phyloP scores from a whole-genome alignment of 1,284 basidiomycete genomes.

The Sporisorium iseilematis-ciliati region DNA sequence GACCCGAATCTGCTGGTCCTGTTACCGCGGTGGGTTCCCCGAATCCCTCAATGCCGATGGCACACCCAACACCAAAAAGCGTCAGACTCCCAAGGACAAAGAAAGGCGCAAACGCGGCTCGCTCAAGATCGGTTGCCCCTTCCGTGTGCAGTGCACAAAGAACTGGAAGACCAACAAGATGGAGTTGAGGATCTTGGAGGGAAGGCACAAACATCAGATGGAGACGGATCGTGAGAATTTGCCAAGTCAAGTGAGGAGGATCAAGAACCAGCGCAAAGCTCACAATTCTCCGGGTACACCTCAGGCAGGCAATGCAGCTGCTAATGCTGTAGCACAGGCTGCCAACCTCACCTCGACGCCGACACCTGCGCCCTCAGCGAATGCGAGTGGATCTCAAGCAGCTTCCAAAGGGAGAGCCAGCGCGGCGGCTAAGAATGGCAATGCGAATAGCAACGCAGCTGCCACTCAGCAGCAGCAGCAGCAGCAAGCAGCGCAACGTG shows the following conservation, averaged over 20 bases:
- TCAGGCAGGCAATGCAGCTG: constrained; percentile 33
- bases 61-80: constrained; percentile 49
- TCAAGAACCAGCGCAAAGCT: constrained; percentile 40
- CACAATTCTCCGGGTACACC: constrained; percentile 20
- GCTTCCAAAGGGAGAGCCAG: constrained; percentile 11
- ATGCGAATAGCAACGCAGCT: constrained; percentile 11
- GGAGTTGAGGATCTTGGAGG: constrained; percentile 49
- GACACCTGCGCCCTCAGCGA: constrained; percentile 6
- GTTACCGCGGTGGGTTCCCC: constrained; percentile 49
- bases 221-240: constrained; percentile 45
- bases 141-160: constrained; percentile 52
- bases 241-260: constrained; percentile 43
- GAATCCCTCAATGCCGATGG: constrained; percentile 47
- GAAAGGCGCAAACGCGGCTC: constrained; percentile 48
- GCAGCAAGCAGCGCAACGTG: constrained; percentile 11
- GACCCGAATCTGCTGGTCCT: constrained; percentile 53
- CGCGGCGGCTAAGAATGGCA: constrained; percentile 1
- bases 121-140: constrained; percentile 53
- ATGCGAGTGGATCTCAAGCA: background rate
- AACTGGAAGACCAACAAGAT: constrained; percentile 55
- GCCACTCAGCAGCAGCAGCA: constrained; percentile 8
- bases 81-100: constrained; percentile 52
- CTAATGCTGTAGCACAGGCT: constrained; percentile 40
- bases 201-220: constrained; percentile 52
- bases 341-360: constrained; percentile 35